Evolutionary conservation across 2,329 filamentous ascomycete genomes (phyloP), one percentile per base, ranked within the genome.

Genomic region (Zalaria obscura): DNA sequence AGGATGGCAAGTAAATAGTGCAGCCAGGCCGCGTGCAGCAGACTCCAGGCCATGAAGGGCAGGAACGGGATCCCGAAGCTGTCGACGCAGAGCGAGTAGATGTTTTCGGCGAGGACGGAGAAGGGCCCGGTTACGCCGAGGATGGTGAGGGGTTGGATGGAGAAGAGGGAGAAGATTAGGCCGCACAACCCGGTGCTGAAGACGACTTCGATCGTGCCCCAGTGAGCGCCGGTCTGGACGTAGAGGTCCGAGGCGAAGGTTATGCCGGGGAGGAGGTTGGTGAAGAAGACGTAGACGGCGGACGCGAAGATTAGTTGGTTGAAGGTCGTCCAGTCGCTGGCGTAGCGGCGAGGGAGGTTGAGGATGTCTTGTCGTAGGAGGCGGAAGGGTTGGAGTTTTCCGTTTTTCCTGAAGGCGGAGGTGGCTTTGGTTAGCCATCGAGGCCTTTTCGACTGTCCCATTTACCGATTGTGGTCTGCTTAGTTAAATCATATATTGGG

Each of bases 171-270:
- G 54, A 80, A 80, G 27, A 78, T 71, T 35, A 78, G 55, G 1
- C 75, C 75, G 55, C 76, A 80, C 2, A 81, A 56, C 0, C 75
- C 76, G 2, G 76, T 80, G 48, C 75, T 78, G 43, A 80, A 73
- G 1, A 81, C 75, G 5, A 80, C 74, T 53, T 80, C 77, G 40
- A 80, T 77, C 1, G 76, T 76, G 0, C 76, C 76, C 73, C 76
- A 80, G 27, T 70, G 76, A 51, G 69, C 61, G 9, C 76, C 76
- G 0, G 76, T 80, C 47, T 76, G 58, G 4, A 72, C 69, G 52
- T 76, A 78, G 43, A 80, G 56, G 53, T 80, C 77, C 53, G 72
- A 76, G 0, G 76, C 76, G 57, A 80, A 80, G 0, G 76, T 80
- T 50, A 80, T 79, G 1, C 77, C 76, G 0, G 77, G 77, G 7